Percentiles rank a stretch among this genome's conserved stretches.
Conservation (phyloP, 441 rosid genomes). For the Bocquillonia castaneifolia region DNA sequence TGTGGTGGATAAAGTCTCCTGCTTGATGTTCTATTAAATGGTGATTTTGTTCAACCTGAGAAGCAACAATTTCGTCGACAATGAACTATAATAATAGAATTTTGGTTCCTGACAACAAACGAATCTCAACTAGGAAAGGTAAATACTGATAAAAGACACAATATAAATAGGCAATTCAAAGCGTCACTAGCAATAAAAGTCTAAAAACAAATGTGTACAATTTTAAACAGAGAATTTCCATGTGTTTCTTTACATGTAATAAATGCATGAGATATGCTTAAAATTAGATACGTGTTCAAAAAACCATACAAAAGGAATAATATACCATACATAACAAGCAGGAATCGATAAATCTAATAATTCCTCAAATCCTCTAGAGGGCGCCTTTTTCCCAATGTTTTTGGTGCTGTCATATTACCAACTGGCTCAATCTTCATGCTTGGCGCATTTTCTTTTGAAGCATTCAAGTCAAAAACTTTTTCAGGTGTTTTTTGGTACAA, state of each 20-base stretch:
- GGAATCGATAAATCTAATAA: constrained; percentile 3
- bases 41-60: neutral
- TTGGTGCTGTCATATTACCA: constrained; percentile 24
- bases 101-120: neutral
- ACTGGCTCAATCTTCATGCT: constrained; percentile 18
- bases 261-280: constrained; percentile 26
- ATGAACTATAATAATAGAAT: no score
- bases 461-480: constrained; percentile 13
- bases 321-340: neutral
- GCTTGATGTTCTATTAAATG: neutral
- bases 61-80: neutral
- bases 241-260: neutral
- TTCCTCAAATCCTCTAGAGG: constrained; percentile 27
- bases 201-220: no score
- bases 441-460: constrained; percentile 33
- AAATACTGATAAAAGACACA: neutral
- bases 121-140: neutral
- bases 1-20: neutral
- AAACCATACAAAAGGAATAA: neutral
- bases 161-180: neutral
- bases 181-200: no score
- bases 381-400: constrained; percentile 26
- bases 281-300: neutral
- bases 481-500: constrained; percentile 18
- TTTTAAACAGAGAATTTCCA: no score